Evolutionary conservation across 2,329 filamentous ascomycete species (phyloP).

Genomic region (Nemania sp.): DNA sequence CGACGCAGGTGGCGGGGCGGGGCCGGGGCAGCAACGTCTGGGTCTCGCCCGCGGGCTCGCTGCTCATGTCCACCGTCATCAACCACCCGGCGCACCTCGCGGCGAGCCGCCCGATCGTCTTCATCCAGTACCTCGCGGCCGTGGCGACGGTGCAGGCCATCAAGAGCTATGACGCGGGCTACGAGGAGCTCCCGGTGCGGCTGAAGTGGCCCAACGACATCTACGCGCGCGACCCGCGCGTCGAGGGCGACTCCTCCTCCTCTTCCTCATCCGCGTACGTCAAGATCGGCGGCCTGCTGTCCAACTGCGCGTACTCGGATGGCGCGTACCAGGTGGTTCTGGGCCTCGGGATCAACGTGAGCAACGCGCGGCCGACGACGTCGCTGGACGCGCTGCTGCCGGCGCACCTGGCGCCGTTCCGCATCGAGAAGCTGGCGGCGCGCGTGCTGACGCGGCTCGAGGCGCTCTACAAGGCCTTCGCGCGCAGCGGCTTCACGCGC

Average conservation of each 20-base stretch:
- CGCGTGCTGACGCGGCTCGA: slow-evolving; percentile 80
- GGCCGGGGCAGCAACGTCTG: slow-evolving; percentile 92
- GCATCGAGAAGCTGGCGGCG: slow-evolving; percentile 80
- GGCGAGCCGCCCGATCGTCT: slow-evolving; percentile 78
- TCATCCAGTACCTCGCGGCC: slow-evolving; percentile 90
- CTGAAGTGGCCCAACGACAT: slow-evolving; percentile 99
- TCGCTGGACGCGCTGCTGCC: slow-evolving; percentile 77
- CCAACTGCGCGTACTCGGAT: slow-evolving; percentile 81
- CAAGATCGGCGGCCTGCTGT: slow-evolving; percentile 92
- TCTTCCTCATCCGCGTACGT: slow-evolving; percentile 63
- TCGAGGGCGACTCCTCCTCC: no score
- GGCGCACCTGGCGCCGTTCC: slow-evolving; percentile 58
- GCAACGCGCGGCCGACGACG: slow-evolving; percentile 83
- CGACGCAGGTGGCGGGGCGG: slow-evolving; percentile 83
- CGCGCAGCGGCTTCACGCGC: slow-evolving; percentile 72
- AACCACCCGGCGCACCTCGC: slow-evolving; percentile 79
- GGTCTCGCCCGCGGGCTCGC: slow-evolving; percentile 83
- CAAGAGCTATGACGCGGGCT: slow-evolving; percentile 76
- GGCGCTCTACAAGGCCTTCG: slow-evolving; percentile 74
- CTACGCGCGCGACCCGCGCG: slow-evolving; percentile 70
- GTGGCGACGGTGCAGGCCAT: slow-evolving; percentile 86
- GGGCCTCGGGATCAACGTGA: slow-evolving; percentile 84
- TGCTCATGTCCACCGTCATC: slow-evolving; percentile 88
- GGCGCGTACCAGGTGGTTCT: slow-evolving; percentile 83
- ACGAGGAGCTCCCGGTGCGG: slow-evolving; percentile 75